Conservation (phyloP, 2,329 filamentous ascomycete genomes). For the Sphaerulina vaccinii region DNA sequence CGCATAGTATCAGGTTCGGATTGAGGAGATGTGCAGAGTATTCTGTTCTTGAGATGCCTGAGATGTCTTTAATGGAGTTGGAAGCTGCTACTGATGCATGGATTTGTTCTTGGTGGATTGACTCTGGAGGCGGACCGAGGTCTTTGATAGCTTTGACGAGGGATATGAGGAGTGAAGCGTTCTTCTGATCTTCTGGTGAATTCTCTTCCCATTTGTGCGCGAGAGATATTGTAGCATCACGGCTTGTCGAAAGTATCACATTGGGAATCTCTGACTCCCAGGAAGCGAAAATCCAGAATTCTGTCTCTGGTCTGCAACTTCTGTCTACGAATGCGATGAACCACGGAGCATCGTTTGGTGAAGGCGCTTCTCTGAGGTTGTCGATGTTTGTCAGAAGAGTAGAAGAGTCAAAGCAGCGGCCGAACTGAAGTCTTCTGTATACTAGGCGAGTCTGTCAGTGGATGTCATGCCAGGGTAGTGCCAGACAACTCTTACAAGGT, state of each 20-base stretch:
- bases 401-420: conserved; percentile 44
- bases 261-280: too few relatives aligned
- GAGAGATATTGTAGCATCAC: too few relatives aligned
- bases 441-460: too few relatives aligned
- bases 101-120: conserved; percentile 19
- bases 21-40: conserved; percentile 25
- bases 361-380: conserved; percentile 19
- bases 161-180: conserved; percentile 16
- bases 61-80: conserved; percentile 15
- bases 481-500: too few relatives aligned
- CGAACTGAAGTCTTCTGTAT: conserved; percentile 63
- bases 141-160: conserved; percentile 20
- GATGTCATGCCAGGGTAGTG: too few relatives aligned
- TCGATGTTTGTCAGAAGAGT: conserved; percentile 43
- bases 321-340: conserved; percentile 65
- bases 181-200: neutral
- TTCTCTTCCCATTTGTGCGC: neutral
- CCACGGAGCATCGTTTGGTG: conserved; percentile 24
- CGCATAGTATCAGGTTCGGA: conserved; percentile 32
- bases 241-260: too few relatives aligned
- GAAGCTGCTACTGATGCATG: neutral
- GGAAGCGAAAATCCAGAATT: conserved; percentile 59
- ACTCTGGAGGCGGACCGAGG: conserved; percentile 8
- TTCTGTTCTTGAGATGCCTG: conserved; percentile 21
- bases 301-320: conserved; percentile 60